Evolutionary conservation across 2,329 filamentous ascomycete genomes (phyloP), one percentile per base, ranked within the genome.

Genomic region (Colletotrichum tabaci): DNA sequence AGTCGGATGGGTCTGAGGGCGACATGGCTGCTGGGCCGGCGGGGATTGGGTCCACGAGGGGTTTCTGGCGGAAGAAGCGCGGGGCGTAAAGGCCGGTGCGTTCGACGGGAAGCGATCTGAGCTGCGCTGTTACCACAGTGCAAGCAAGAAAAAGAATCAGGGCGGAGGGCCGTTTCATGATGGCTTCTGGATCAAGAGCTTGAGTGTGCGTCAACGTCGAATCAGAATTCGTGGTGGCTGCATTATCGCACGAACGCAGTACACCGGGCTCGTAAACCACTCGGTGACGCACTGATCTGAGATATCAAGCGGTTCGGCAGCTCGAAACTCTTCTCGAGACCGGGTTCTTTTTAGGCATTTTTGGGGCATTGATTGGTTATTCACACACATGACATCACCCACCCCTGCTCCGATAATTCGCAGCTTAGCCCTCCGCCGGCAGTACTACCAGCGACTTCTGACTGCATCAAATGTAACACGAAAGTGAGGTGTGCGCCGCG

Each of bases 21-120:
- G 75, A 74, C 67, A 80, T 80, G 72, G 76, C 72, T 70, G 76
- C 72, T 70, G 77, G 79, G 57, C 70, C 66, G 74, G 62, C 73
- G 74, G 57, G 60, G 47, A 60, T 53, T 53, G 49, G 42, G 75
- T 57, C 52, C 61, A 57, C 50, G 52, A 71, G 50, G 56, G 73
- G 71, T 63, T 73, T 73, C 63, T 76, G 73, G 38, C 42, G 64
- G 67, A 72, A 57, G 58, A 66, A 52, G 67, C 58, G 63, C 38
- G 62, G 67, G 49, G 58, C 56, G 52, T 46, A 63, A 10, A 44
- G 44, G n/a, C 69, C 66, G 61, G 61, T 52, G 53, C 67, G 66
- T 62, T 72, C 66, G 40, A 72, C 61, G 35, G 70, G 61, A 23
- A 71, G 52, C 15, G 61, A 57, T n/a, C 67, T 47, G 13, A 69